A percentile compares a stretch with the other conserved stretches of the same genome.
Conservation (phyloP, 441 rosid genomes). For the Cnidoscolus chayamansa region DNA sequence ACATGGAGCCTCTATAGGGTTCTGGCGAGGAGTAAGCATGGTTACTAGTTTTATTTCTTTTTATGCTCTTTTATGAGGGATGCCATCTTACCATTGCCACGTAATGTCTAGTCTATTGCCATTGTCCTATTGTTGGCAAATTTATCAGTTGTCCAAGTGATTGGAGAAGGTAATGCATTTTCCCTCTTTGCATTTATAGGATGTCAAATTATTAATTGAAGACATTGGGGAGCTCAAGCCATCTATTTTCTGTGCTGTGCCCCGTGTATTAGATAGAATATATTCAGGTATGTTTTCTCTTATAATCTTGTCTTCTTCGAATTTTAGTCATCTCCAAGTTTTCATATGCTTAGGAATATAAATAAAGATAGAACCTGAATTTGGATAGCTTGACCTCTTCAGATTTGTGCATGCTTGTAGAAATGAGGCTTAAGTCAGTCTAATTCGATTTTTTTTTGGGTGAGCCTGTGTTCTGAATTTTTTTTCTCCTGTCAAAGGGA, state of each 20-base stretch:
- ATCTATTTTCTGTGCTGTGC: slow-evolving; percentile 86
- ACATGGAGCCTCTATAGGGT: slow-evolving; percentile 80
- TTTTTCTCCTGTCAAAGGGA: neutral
- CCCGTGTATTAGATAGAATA: slow-evolving; percentile 91
- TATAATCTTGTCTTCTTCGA: neutral
- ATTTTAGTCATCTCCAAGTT: neutral
- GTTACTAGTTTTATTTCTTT: neutral
- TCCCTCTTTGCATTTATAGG: slow-evolving; percentile 40
- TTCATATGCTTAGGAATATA: neutral
- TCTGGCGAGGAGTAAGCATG: slow-evolving; percentile 67
- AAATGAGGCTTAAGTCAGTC: neutral
- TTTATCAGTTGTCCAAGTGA: slow-evolving; percentile 5
- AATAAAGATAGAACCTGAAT: neutral
- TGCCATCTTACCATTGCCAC: neutral
- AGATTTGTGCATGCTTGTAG: neutral
- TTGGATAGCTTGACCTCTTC: neutral
- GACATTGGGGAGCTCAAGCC: slow-evolving; percentile 93
- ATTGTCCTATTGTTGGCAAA: neutral
- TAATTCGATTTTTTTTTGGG: neutral
- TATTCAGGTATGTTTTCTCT: slow-evolving; percentile 49
- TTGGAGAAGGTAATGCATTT: slow-evolving; percentile 4
- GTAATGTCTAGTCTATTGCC: neutral
- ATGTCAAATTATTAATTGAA: slow-evolving; percentile 81
- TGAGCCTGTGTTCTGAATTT: neutral
- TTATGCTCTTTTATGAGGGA: neutral